phyloP scores from a whole-genome alignment of 2,329 filamentous ascomycete genomes.

The Trichoderma asperellum region DNA sequence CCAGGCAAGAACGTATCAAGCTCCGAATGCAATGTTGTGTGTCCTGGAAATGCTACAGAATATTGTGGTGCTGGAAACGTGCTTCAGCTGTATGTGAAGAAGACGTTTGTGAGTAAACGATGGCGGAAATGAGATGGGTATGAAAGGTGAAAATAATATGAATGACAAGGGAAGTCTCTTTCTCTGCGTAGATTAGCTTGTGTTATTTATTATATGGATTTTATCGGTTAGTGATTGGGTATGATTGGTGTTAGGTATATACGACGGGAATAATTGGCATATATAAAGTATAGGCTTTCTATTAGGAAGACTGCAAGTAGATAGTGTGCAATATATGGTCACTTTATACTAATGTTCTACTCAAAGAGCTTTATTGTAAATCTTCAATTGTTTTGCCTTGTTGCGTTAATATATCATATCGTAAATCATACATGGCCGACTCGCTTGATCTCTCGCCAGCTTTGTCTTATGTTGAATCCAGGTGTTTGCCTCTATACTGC shows the following conservation, averaged over 20 bases:
- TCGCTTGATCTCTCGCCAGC: neutral
- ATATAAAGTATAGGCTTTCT: neutral
- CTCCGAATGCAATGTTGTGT: conserved; percentile 41
- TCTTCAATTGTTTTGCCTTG: neutral
- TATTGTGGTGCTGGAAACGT: conserved; percentile 40
- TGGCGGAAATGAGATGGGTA: neutral
- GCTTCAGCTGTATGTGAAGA: conserved; percentile 41
- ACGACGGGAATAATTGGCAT: neutral
- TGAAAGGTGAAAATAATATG: neutral
- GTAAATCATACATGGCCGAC: neutral
- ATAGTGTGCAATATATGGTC: neutral
- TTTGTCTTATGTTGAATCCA: neutral
- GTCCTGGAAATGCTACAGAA: conserved; percentile 41
- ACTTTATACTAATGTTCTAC: neutral
- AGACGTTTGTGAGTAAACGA: neutral
- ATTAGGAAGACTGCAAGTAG: neutral
- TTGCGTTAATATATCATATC: neutral
- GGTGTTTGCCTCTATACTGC: conserved; percentile 40
- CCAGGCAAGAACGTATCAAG: conserved; percentile 40
- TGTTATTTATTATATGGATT: neutral
- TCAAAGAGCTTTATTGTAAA: neutral
- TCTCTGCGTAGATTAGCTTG: neutral
- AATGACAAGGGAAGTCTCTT: neutral
- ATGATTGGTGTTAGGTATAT: neutral
- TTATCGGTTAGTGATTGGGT: neutral